Conservation (phyloP, 768 basidiomycete genomes). For the Pisolithus sp. region DNA sequence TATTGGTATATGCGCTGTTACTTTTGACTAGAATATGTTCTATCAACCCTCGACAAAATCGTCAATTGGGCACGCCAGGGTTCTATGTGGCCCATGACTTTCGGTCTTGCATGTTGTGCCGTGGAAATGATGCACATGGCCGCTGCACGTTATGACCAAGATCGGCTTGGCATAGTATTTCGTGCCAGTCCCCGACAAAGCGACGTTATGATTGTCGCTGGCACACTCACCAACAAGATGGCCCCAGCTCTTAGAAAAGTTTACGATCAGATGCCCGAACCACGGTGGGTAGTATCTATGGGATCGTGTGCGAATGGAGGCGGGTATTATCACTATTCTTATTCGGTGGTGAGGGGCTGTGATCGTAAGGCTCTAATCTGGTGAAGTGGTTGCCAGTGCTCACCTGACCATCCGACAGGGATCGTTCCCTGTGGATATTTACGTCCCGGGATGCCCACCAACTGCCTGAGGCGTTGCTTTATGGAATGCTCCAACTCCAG, state of each 20-base stretch:
- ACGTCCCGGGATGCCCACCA: slow-evolving; percentile 92
- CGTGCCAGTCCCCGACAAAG: slow-evolving; percentile 98
- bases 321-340: slow-evolving; percentile 97
- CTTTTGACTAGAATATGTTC: slow-evolving; percentile 72
- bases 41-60: slow-evolving; percentile 93
- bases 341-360: slow-evolving; percentile 97
- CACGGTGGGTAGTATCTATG: slow-evolving; percentile 99
- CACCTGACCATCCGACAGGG: slow-evolving; percentile 37
- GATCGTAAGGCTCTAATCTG: slow-evolving; percentile 60
- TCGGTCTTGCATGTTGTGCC: slow-evolving; percentile 96
- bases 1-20: not conserved
- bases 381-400: slow-evolving; percentile 3
- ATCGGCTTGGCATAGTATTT: slow-evolving; percentile 94
- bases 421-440: slow-evolving; percentile 98
- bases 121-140: slow-evolving; percentile 99
- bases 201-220: slow-evolving; percentile 99
- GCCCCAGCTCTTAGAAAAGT: slow-evolving; percentile 95
- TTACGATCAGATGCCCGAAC: slow-evolving; percentile 98
- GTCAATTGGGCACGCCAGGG: slow-evolving; percentile 97
- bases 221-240: slow-evolving; percentile 99
- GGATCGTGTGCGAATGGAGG: slow-evolving; percentile 99
- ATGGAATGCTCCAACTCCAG: slow-evolving; percentile 95
- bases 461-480: slow-evolving; percentile 96
- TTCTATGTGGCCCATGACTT: slow-evolving; percentile 99
- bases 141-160: slow-evolving; percentile 97